Evolutionary conservation across 495 filamentous ascomycete species (phyloP).

Genomic region (Aspergillus incahuasiensis): DNA sequence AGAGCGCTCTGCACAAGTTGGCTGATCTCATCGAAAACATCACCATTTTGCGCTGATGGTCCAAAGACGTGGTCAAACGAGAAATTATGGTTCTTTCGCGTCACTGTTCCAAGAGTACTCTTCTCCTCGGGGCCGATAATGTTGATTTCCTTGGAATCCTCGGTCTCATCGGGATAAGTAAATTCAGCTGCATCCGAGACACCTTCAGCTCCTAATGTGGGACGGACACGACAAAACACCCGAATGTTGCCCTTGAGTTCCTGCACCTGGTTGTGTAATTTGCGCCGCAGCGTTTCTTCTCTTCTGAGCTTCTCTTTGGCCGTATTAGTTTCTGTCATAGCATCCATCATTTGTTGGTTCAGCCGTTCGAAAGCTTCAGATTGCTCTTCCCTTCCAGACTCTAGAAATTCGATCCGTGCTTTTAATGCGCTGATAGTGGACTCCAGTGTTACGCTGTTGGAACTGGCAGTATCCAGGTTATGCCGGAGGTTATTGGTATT

Average conservation of each 20-base stretch:
- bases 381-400: conserved; percentile 82
- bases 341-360: conserved; percentile 72
- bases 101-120: conserved; percentile 70
- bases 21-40: conserved; percentile 95
- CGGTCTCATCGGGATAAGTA: conserved; percentile 67
- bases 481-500: conserved; percentile 51
- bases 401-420: conserved; percentile 78
- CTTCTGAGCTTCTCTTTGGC: conserved; percentile 79
- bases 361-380: conserved; percentile 73
- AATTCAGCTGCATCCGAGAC: conserved; percentile 62
- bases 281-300: conserved; percentile 86
- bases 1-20: conserved; percentile 95
- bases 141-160: conserved; percentile 80
- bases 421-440: conserved; percentile 67
- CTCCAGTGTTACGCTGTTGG: conserved; percentile 64
- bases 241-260: conserved; percentile 99
- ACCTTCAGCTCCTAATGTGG: conserved; percentile 55
- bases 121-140: conserved; percentile 79
- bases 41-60: conserved; percentile 67
- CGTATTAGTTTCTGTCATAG: conserved; percentile 59
- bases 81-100: conserved; percentile 75
- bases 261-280: conserved; percentile 95
- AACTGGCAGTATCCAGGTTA: conserved; percentile 59
- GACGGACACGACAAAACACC: conserved; percentile 96
- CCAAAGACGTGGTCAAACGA: conserved; percentile 92